Base-by-base conservation (phyloP, 2,329 filamentous ascomycete species). In the Alternaria dauci region DNA sequence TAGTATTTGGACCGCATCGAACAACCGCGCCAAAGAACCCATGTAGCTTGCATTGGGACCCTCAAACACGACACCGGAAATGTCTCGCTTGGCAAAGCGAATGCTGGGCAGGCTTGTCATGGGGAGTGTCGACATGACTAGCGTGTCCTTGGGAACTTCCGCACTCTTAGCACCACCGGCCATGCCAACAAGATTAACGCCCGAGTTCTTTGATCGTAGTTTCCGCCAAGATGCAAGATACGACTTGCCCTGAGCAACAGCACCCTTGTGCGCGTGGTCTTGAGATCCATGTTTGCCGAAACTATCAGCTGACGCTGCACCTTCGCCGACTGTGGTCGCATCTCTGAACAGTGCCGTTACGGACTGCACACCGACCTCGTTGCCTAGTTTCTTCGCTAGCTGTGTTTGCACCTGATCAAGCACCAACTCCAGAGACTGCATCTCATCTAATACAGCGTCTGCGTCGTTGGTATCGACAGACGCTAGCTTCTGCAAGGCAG, bases 1-100 rank as follows among this genome's bases (percentile, higher is more conserved):
- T 75, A 99, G 84, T 58, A 94, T 87, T 81, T 98, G 95, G 55
- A 89, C 94, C 66, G 94, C 93, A 81, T 98, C 95, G 78, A 96
- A 99, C 67, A 99, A 81, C 70, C 91, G 89, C 69, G 94, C 94
- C 74, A 99, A 84, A 66, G 93, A 91, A 70, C 88, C 87, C 93
- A 98, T 97, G 77, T 99, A 99, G 67, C 90, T 87, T 26, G 91
- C 89, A 78, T 97, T 92, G 2, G 94, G 93, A 0, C 95, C 95
- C 32, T 88, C 86, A 70, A 94, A 96, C 62, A 88, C 85, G 52
- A 91, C 84, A 57, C 87, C 87, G 18, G 81, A 82, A 3, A 93
- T 80, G 75, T 94, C 91, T 55, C 91, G 86, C 80, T 91, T 93
- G 9, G 88, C 84, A 64, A 91, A 89, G 39, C 88, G 87, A 61